phyloP scores from a whole-genome alignment of 2,329 filamentous ascomycete genomes.

The Thielaviopsis euricoi region DNA sequence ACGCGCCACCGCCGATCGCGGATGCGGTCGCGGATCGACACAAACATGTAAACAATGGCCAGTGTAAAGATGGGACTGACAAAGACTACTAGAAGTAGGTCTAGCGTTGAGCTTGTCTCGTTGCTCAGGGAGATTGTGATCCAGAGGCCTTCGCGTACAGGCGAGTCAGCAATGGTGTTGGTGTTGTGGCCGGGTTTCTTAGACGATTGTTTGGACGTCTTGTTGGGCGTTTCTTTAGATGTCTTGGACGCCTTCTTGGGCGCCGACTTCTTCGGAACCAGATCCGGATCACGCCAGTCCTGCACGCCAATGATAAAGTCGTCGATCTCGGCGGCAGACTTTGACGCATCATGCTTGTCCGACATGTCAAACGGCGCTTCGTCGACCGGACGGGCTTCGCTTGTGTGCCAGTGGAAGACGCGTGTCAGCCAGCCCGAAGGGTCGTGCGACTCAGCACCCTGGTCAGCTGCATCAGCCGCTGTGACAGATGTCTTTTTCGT shows the following conservation, averaged over 20 bases:
- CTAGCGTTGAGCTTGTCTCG: slow-evolving; percentile 75
- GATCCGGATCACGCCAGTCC: slow-evolving; percentile 68
- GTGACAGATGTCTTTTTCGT: slow-evolving; percentile 13
- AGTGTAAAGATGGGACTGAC: slow-evolving; percentile 85
- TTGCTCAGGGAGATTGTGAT: slow-evolving; percentile 89
- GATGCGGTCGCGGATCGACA: slow-evolving; percentile 77
- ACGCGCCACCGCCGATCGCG: slow-evolving; percentile 83
- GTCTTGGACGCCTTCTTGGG: too few species aligned
- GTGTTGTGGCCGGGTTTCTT: background rate
- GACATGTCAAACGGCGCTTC: background rate
- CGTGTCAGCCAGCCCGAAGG: slow-evolving; percentile 27
- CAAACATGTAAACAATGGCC: slow-evolving; percentile 78
- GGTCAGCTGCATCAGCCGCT: slow-evolving; percentile 15
- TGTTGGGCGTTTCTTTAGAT: slow-evolving; percentile 13
- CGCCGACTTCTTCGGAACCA: too few species aligned
- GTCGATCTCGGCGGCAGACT: slow-evolving; percentile 23
- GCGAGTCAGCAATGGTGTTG: slow-evolving; percentile 2
- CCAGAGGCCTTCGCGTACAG: slow-evolving; percentile 66
- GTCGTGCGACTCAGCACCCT: slow-evolving; percentile 13
- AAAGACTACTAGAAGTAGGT: slow-evolving; percentile 91
- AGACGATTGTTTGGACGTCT: slow-evolving; percentile 12
- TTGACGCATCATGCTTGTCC: slow-evolving; percentile 13
- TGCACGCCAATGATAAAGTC: slow-evolving; percentile 71
- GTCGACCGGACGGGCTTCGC: background rate
- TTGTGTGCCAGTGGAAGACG: slow-evolving; percentile 22